Conservation (phyloP, 768 basidiomycete genomes). For the Amanita jacksonii region DNA sequence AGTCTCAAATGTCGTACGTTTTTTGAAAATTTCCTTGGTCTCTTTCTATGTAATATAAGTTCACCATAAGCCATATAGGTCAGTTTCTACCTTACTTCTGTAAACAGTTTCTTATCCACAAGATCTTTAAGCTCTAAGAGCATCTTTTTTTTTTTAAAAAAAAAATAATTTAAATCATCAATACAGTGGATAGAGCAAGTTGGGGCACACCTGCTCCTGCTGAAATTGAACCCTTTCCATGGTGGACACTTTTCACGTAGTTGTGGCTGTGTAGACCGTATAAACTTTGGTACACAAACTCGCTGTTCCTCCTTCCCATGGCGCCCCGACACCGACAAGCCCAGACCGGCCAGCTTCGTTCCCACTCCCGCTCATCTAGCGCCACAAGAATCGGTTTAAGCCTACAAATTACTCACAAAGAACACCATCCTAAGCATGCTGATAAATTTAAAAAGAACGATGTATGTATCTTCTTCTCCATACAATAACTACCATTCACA, state of each 20-base stretch:
- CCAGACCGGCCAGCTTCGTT: slow-evolving; percentile 38
- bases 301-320: slow-evolving; percentile 21
- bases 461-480: slow-evolving; percentile 29
- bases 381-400: slow-evolving; percentile 48
- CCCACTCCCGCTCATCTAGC: slow-evolving; percentile 59
- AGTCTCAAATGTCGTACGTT: slow-evolving; percentile 76
- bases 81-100: slow-evolving; percentile 39
- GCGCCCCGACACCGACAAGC: slow-evolving; percentile 40
- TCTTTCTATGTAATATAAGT: slow-evolving; percentile 42
- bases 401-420: slow-evolving; percentile 64
- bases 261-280: slow-evolving; percentile 4
- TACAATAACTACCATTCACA: slow-evolving; percentile 12
- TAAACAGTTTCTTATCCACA: slow-evolving; percentile 77
- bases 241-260: not conserved
- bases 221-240: slow-evolving; percentile 96
- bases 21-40: slow-evolving; percentile 76
- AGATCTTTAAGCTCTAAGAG: slow-evolving; percentile 93
- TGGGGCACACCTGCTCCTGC: slow-evolving; percentile 66
- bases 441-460: slow-evolving; percentile 46
- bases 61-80: not conserved
- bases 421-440: slow-evolving; percentile 33
- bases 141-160: too few relatives aligned
- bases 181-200: not conserved
- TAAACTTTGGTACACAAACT: slow-evolving; percentile 7
- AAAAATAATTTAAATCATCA: slow-evolving; percentile 7